Evolutionary conservation across 108 stramenopile genomes (phyloP), one percentile per base, ranked within the genome.

Genomic region (Pelagomonas calceolata): DNA sequence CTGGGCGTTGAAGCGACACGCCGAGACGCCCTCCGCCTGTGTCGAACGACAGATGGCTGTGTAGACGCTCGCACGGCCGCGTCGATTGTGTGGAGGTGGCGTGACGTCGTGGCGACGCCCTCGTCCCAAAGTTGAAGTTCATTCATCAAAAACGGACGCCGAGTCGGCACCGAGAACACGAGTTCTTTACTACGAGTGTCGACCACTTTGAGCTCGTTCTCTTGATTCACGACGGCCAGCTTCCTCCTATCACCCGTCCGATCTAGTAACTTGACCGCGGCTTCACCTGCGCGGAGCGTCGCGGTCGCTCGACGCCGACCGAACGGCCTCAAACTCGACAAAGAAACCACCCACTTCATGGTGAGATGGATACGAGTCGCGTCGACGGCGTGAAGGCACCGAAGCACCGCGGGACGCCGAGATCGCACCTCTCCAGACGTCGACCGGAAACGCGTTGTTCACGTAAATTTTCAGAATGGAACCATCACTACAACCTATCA

Each of bases 381-480:
- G n/a, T n/a, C n/a, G n/a, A n/a, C n/a, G n/a, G n/a, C n/a, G n/a
- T n/a, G n/a, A n/a, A n/a, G n/a, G n/a, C n/a, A n/a, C n/a, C n/a
- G n/a, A n/a, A n/a, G n/a, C n/a, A n/a, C n/a, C n/a, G n/a, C n/a
- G n/a, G n/a, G n/a, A n/a, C n/a, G n/a, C n/a, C n/a, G n/a, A n/a
- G n/a, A n/a, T n/a, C n/a, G 0, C 32, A 4, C 31, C 68, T 76
- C 36, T 79, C 66, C 36, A 75, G 35, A 89, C 60, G 44, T 78
- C 75, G 14, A 87, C 65, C 1, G 86, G 88, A 66, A 87, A 89
- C 34, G 84, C 68, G 64, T 87, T 85, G 68, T 85, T 73, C 32
- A 86, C 72, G 67, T 80, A 84, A 21, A 87, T 65, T 39, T 80
- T 78, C 29, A 77, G 63, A 16, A 84, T 75, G 26, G 64, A 37